Conservation (phyloP, 129 eudicot genomes). For the Daucus carota region DH1_v3.0 NC_030383.2:49248001-49248500, state of each 20-base stretch:
- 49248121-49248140: conserved; percentile 94
- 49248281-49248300: background rate
- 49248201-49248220: background rate
- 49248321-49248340: background rate
- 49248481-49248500: background rate
- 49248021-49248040: conserved; percentile 20
- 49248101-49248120: conserved; percentile 29
- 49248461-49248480: background rate
- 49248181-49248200: conserved; percentile 99
- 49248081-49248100: conserved; percentile 17
- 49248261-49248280: background rate
- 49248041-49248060: conserved; percentile 26
- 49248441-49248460: background rate
- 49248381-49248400: background rate
- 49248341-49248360: background rate
- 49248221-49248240: background rate
- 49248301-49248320: background rate
- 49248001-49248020: conserved; percentile 51
- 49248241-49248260: background rate
- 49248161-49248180: conserved; percentile 93
- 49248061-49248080: conserved; percentile 16
- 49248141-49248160: conserved; percentile 65
- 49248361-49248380: background rate
- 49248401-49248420: background rate
- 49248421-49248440: background rate